phyloP scores from a whole-genome alignment of 176 grass and related monocot species.

The Oropetium thomaeum region DNA sequence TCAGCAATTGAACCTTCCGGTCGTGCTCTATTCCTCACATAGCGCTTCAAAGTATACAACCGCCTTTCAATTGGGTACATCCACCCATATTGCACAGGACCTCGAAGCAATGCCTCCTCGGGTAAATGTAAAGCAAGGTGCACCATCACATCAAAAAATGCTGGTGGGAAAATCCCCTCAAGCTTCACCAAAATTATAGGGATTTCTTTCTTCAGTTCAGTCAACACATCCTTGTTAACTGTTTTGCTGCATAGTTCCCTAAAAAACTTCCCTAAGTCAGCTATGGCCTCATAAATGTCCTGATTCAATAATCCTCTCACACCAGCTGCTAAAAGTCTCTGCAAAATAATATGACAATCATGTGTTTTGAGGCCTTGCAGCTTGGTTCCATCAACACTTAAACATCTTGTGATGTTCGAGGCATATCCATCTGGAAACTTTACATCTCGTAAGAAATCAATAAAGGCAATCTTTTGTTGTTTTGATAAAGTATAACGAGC shows the following conservation, averaged over 20 bases:
- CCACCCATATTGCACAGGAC: background rate
- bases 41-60: background rate
- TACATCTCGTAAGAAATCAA: background rate
- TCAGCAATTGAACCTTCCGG: conserved; percentile 3
- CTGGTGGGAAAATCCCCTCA: conserved; percentile 12
- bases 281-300: background rate
- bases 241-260: background rate
- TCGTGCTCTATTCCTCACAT: background rate
- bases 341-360: background rate
- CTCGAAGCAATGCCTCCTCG: background rate
- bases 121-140: background rate
- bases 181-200: conserved; percentile 21
- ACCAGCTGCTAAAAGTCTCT: background rate
- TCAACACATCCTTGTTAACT: no score
- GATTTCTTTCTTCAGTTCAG: background rate
- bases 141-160: no score
- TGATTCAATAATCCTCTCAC: background rate
- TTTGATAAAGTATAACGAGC: background rate
- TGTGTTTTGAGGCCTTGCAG: background rate
- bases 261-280: background rate
- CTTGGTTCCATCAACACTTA: background rate
- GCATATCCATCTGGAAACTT: background rate
- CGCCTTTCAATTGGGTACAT: background rate
- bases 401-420: background rate
- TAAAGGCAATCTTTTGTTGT: background rate